Conservation (phyloP, 345 rosid genomes). For the Kernera saxatilis region DNA sequence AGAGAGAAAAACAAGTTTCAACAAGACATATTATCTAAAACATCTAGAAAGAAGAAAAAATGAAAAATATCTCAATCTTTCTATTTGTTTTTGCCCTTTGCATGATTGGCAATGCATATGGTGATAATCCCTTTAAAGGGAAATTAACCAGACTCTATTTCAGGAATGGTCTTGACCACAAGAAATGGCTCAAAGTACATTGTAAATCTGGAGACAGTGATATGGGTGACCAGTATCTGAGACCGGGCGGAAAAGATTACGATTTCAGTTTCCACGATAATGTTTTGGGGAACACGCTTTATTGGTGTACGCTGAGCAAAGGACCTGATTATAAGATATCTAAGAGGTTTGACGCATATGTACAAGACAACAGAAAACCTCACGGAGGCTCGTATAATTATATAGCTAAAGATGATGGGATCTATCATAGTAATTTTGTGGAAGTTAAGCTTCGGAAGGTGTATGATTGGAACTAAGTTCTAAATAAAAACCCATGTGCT, state of each 20-base stretch:
- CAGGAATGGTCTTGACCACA: not conserved
- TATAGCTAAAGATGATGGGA: constrained; percentile 6
- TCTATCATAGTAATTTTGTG: not conserved
- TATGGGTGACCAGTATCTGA: not conserved
- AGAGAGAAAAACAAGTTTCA: not conserved
- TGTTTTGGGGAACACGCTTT: not conserved
- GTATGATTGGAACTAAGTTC: not conserved
- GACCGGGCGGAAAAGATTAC: not conserved
- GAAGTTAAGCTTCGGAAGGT: not conserved
- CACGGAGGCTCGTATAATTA: not conserved
- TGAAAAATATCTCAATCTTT: constrained; percentile 1
- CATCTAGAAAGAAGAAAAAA: not conserved
- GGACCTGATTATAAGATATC: constrained; percentile 4
- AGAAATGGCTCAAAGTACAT: constrained; percentile 16
- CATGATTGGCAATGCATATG: constrained; percentile 7
- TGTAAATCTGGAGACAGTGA: not conserved
- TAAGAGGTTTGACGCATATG: not conserved
- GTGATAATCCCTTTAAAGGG: not conserved
- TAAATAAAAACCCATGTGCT: not conserved
- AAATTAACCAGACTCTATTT: not conserved
- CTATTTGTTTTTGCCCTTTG: constrained; percentile 7
- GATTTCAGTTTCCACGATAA: not conserved
- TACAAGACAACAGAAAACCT: not conserved
- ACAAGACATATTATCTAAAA: not conserved
- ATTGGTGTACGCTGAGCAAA: not conserved